A percentile compares a stretch with the other conserved stretches of the same genome.
phyloP scores from a whole-genome alignment of 192 early-diverging fungal genomes.

The Coemansia sp. region DNA sequence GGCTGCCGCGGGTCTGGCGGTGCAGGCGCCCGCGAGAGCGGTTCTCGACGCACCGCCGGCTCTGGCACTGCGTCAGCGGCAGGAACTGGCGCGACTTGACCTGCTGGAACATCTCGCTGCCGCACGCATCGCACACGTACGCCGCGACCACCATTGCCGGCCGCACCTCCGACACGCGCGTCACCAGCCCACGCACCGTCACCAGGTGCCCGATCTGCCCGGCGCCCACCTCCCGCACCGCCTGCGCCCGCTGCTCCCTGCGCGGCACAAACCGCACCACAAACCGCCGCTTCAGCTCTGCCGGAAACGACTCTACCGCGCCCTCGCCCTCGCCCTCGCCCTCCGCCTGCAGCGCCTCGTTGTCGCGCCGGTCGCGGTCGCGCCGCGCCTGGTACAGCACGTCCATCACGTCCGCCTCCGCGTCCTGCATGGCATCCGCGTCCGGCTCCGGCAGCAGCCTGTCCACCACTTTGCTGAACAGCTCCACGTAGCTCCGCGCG shows the following conservation, averaged over 20 bases:
- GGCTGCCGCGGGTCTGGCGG: constrained; percentile 87
- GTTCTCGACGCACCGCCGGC: constrained; percentile 76
- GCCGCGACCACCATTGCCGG: constrained; percentile 85
- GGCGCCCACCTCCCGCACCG: constrained; percentile 86
- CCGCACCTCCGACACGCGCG: constrained; percentile 90
- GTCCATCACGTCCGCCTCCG: constrained; percentile 79
- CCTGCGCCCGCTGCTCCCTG: constrained; percentile 58
- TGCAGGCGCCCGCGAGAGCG: constrained; percentile 77
- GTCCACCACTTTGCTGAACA: constrained; percentile 79
- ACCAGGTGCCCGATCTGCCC: constrained; percentile 79
- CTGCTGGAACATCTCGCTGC: constrained; percentile 94
- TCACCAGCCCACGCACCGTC: constrained; percentile 88
- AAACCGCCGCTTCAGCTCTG: constrained; percentile 81
- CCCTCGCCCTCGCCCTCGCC: constrained; percentile 25
- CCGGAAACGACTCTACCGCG: constrained; percentile 64
- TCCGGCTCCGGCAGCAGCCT: constrained; percentile 55
- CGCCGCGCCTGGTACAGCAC: constrained; percentile 84
- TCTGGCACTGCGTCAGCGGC: constrained; percentile 79
- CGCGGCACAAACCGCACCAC: constrained; percentile 79
- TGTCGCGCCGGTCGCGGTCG: constrained; percentile 60
- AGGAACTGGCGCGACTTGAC: constrained; percentile 71
- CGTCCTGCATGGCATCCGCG: constrained; percentile 29
- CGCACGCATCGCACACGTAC: constrained; percentile 91
- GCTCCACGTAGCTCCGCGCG: constrained; percentile 78
- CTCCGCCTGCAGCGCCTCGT: constrained; percentile 18